Conservation (phyloP, 805 yeast species). For the Wickerhamomyces rabaulensis region DNA sequence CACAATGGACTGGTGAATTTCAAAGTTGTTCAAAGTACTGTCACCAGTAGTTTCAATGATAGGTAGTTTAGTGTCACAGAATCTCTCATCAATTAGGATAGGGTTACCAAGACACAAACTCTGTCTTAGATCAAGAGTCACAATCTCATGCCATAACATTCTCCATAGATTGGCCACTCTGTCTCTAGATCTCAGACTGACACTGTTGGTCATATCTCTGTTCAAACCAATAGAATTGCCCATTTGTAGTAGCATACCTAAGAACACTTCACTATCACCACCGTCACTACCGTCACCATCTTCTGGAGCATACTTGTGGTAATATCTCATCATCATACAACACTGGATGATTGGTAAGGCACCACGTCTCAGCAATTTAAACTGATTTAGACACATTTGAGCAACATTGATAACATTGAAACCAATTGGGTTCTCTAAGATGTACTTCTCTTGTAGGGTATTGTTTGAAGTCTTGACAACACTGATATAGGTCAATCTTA, state of each 20-base stretch:
- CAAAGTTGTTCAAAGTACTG: constrained; percentile 32
- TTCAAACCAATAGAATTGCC: constrained; percentile 53
- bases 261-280: constrained; percentile 50
- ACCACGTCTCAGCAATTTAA: constrained; percentile 42
- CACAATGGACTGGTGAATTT: constrained; percentile 37
- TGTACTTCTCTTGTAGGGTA: constrained; percentile 25
- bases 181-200: constrained; percentile 19
- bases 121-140: constrained; percentile 40
- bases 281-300: constrained; percentile 55
- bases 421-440: constrained; percentile 42
- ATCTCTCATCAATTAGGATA: constrained; percentile 30
- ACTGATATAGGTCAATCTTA: constrained; percentile 19
- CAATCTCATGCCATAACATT: constrained; percentile 52
- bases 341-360: constrained; percentile 51
- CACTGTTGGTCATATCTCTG: constrained; percentile 43
- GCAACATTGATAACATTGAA: constrained; percentile 43
- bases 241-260: constrained; percentile 49
- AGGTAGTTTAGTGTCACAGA: constrained; percentile 51
- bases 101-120: constrained; percentile 46
- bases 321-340: constrained; percentile 45
- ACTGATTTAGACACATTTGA: constrained; percentile 49
- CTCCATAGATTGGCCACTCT: constrained; percentile 43
- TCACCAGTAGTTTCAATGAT: constrained; percentile 21
- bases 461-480: constrained; percentile 15
- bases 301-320: constrained; percentile 53